phyloP scores from a whole-genome alignment of 306 rosid species.

The Fagus crenata region DNA sequence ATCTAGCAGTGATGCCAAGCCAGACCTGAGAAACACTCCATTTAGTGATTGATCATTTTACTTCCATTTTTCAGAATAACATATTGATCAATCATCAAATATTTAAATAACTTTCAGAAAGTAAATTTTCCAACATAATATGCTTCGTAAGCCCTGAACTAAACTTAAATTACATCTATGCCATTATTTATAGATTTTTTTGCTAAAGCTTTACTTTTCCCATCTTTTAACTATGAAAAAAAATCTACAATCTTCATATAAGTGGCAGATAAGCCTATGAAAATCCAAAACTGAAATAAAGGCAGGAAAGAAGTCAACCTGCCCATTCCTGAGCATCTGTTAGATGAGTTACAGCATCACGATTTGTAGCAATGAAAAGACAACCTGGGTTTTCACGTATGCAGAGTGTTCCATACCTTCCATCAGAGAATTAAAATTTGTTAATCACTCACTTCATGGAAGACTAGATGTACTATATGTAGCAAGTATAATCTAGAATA shows the following conservation, averaged over 20 bases:
- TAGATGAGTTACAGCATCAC: constrained; percentile 98
- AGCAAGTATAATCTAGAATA: constrained; percentile 10
- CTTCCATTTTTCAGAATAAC: too few relatives aligned
- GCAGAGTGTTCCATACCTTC: too few relatives aligned
- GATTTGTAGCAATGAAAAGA: constrained; percentile 94
- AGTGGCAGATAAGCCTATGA: neutral
- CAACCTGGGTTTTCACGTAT: constrained; percentile 99
- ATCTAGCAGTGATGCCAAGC: too few relatives aligned
- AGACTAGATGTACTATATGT: neutral
- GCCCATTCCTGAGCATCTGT: constrained; percentile 99
- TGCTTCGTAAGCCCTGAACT: neutral
- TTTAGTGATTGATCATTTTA: too few relatives aligned
- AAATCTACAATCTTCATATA: neutral
- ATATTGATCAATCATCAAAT: too few relatives aligned
- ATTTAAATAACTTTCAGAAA: neutral
- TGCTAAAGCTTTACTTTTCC: too few relatives aligned
- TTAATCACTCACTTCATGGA: neutral
- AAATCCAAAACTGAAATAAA: neutral
- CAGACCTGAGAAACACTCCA: too few relatives aligned
- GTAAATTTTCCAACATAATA: neutral
- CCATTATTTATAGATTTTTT: neutral
- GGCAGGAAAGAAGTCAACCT: constrained; percentile 49
- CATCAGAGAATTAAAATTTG: too few relatives aligned
- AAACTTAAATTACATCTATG: neutral
- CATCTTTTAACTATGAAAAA: neutral